Evolutionary conservation across 495 filamentous ascomycete genomes (phyloP).

Genomic region (Hypoxylon rickii): DNA sequence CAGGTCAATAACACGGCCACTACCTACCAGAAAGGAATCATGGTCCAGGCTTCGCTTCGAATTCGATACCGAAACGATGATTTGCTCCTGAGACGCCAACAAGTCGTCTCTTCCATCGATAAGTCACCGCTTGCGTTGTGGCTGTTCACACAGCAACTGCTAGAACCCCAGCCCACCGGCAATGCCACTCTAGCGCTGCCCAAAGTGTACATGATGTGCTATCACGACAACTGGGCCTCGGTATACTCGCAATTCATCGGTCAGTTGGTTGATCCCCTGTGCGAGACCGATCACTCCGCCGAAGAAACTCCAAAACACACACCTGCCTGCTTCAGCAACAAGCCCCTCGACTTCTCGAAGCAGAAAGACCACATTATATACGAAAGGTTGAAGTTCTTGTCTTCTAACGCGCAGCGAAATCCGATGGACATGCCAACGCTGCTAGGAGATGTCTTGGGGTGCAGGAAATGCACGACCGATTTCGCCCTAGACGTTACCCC

Average conservation of each 20-base stretch:
- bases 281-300: not conserved
- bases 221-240: constrained; percentile 12
- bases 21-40: constrained; percentile 18
- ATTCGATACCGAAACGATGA: constrained; percentile 24
- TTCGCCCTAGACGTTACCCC: constrained; percentile 21
- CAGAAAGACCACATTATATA: constrained; percentile 22
- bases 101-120: constrained; percentile 25
- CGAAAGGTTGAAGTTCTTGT: constrained; percentile 21
- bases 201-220: constrained; percentile 14
- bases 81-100: constrained; percentile 18
- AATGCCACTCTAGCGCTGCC: not conserved
- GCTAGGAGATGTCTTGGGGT: constrained; percentile 25
- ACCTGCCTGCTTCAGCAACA: constrained; percentile 14
- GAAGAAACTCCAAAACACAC: not conserved
- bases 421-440: constrained; percentile 15
- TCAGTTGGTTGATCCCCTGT: constrained; percentile 7
- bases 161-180: not conserved
- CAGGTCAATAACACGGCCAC: constrained; percentile 30
- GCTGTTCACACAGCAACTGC: constrained; percentile 19
- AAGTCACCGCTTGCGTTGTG: constrained; percentile 22
- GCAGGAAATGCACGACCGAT: constrained; percentile 23
- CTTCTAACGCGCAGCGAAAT: constrained; percentile 1
- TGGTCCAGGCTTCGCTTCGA: constrained; percentile 18
- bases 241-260: constrained; percentile 3
- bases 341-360: constrained; percentile 18